Evolutionary conservation across 345 rosid genomes (phyloP).

Genomic region (Pelargonium nanum): DNA sequence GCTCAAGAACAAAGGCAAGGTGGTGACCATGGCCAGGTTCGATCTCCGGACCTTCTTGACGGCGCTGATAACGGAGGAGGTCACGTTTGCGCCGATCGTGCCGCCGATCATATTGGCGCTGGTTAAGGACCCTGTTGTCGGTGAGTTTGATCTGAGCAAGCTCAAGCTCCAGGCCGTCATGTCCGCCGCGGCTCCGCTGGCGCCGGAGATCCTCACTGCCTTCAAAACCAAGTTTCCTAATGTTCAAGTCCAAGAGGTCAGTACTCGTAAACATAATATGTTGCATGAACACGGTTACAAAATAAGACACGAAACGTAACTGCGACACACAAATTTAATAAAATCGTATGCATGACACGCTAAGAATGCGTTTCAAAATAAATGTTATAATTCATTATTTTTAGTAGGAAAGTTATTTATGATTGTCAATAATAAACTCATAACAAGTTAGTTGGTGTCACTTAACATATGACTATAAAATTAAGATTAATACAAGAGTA

Average conservation of each 20-base stretch:
- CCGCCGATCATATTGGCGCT: conserved; percentile 71
- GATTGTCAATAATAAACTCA: too few relatives aligned
- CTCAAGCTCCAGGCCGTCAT: conserved; percentile 67
- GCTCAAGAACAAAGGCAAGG: conserved; percentile 79
- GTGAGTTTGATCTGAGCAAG: conserved; percentile 70
- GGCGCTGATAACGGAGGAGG: conserved; percentile 59
- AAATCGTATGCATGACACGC: too few relatives aligned
- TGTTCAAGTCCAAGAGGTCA: conserved; percentile 82
- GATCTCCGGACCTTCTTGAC: conserved; percentile 64
- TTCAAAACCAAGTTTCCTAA: conserved; percentile 64
- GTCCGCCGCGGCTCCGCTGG: conserved; percentile 92
- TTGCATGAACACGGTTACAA: neutral
- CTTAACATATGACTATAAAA: too few relatives aligned
- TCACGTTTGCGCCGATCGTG: conserved; percentile 81
- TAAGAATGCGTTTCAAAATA: too few relatives aligned
- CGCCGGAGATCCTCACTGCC: conserved; percentile 65
- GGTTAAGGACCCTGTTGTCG: conserved; percentile 78
- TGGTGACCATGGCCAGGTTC: conserved; percentile 65
- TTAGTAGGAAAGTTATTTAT: too few relatives aligned
- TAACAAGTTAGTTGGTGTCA: too few relatives aligned
- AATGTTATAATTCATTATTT: too few relatives aligned
- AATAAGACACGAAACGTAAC: too few relatives aligned
- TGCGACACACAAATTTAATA: too few relatives aligned
- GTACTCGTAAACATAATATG: neutral
- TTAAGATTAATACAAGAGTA: too few relatives aligned